Base-by-base conservation (phyloP, 2,329 filamentous ascomycete genomes). In the Juglanconis juglandina region DNA sequence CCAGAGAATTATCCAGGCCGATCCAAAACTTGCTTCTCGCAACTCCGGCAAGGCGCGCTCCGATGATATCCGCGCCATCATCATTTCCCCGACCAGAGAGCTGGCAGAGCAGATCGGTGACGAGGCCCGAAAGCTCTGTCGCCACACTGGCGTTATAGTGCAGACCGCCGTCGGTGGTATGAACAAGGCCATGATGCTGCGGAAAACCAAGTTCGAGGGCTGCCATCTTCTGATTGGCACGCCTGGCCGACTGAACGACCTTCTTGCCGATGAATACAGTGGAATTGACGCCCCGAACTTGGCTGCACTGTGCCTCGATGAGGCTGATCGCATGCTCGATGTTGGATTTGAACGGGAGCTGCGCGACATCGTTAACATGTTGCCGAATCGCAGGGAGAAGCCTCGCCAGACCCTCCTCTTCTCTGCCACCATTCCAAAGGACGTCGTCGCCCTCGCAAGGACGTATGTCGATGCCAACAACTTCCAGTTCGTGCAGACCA, bases 301-400 rank as follows among this genome's bases (percentile, higher is more conserved):
- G 79, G 90, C 92, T 73, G 96, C 95, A 67, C 82, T 99, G 50
- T 92, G 98, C 65, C 88, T 99, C 51, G 95, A 99, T 68, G 95
- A 99, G 81, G 95, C 95, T 69, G 95, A 99, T 76, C 91, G 95
- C 68, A 97, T 99, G 91, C 84, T 99, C 72, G 95, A 99, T 78
- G 95, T 96, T 81, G 95, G 90, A 2, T 94, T 94, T 69, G 80
- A 87, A 59, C 78, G 79, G 41, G 87, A 87, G 59, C 81, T 94
- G 54, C 75, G 80, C 53, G 73, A 83, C 1, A 91, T 94, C 58
- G 76, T 86, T 59, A 61, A 71, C 0, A 70, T 76, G 48, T 81
- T 97, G 9, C 94, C 94, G 3, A 76, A 82, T 51, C 81, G 83
- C 6, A 68, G 72, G 0, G 74, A 87, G 56, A 84, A 88, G 62